phyloP scores from a whole-genome alignment of 139 green algal species.

The Eudorina sp. region DNA sequence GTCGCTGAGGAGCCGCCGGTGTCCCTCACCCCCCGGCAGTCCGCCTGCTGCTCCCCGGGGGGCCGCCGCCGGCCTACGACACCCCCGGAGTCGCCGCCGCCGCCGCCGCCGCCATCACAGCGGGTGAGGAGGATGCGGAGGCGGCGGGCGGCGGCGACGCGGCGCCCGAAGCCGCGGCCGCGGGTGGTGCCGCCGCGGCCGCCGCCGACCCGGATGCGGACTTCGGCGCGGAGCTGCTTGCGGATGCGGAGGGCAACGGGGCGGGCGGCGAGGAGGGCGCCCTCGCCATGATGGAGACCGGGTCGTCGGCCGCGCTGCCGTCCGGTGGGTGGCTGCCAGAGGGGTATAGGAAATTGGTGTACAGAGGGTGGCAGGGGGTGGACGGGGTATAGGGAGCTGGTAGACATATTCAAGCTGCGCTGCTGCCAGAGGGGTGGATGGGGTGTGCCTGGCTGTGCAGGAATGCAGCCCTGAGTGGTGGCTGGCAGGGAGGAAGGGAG shows the following conservation, averaged over 20 bases:
- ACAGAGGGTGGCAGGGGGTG: no score
- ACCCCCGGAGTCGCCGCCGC: not conserved
- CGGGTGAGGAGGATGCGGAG: not conserved
- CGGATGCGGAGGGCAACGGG: conserved; percentile 5
- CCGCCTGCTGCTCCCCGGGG: not conserved
- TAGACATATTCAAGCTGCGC: no score
- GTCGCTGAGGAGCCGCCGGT: no score
- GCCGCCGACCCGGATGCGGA: not conserved
- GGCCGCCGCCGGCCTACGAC: not conserved
- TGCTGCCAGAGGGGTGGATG: no score
- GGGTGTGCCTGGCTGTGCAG: no score
- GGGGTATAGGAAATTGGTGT: no score
- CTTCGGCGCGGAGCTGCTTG: conserved; percentile 35
- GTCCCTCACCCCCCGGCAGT: no score
- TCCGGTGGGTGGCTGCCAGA: not conserved
- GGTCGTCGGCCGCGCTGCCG: not conserved
- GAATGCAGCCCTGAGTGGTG: no score
- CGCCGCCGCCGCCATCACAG: not conserved
- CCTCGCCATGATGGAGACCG: conserved; percentile 29
- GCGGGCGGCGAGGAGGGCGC: conserved; percentile 37
- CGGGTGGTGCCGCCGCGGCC: not conserved
- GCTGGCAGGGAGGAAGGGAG: no score
- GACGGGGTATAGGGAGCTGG: no score
- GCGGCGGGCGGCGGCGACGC: not conserved
- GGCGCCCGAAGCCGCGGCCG: no score